Conservation (phyloP, 1,284 basidiomycete species). For the Termitomyces sp. region DNA sequence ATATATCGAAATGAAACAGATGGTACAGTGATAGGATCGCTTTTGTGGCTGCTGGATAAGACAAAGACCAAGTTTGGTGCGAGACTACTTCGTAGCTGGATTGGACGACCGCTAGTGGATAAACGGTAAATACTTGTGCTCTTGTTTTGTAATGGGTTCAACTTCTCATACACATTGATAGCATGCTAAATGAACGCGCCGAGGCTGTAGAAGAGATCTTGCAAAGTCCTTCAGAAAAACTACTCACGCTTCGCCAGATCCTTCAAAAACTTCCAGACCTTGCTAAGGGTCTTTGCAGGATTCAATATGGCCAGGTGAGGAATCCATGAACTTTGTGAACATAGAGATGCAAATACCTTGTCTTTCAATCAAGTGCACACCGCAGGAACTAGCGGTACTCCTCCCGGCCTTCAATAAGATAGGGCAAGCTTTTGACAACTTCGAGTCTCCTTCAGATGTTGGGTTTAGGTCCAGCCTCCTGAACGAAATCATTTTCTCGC, state of each 20-base stretch:
- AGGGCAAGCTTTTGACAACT: slow-evolving; percentile 58
- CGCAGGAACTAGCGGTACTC: slow-evolving; percentile 77
- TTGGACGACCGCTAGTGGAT: slow-evolving; percentile 81
- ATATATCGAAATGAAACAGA: slow-evolving; percentile 90
- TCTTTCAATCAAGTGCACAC: slow-evolving; percentile 57
- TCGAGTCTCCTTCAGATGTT: slow-evolving; percentile 38
- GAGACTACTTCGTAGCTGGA: slow-evolving; percentile 80
- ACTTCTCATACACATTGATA: slow-evolving; percentile 25
- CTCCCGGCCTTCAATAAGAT: slow-evolving; percentile 76
- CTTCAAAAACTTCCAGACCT: slow-evolving; percentile 83
- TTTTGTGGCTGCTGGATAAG: slow-evolving; percentile 84
- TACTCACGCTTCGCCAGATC: slow-evolving; percentile 63
- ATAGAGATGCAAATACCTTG: background rate
- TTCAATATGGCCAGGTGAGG: slow-evolving; percentile 83
- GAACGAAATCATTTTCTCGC: slow-evolving; percentile 63
- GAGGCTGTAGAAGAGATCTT: slow-evolving; percentile 85
- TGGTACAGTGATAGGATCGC: slow-evolving; percentile 66
- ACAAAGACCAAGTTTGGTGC: slow-evolving; percentile 89
- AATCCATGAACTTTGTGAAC: background rate
- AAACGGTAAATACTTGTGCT: slow-evolving; percentile 43
- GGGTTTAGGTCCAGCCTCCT: slow-evolving; percentile 65
- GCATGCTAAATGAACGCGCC: slow-evolving; percentile 68
- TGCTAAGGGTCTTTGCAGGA: slow-evolving; percentile 80
- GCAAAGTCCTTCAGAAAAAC: slow-evolving; percentile 48
- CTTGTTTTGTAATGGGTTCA: background rate